These are phyloP conservation scores for Escallonia rubra DNA, from an alignment of 129 eudicot genomes.

Conservation along the genomic window DNA sequence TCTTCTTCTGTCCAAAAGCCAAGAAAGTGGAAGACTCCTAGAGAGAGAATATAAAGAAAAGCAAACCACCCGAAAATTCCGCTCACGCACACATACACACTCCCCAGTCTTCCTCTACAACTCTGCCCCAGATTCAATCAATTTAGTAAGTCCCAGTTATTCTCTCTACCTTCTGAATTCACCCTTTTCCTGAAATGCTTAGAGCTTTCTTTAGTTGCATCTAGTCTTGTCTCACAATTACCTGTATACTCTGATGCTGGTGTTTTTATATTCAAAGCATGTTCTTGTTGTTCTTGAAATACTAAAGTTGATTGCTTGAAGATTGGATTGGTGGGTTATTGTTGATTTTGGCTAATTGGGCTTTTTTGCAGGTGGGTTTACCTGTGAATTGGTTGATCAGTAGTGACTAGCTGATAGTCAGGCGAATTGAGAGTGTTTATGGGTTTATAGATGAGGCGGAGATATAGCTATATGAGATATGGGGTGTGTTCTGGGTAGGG, in stretches of 20 bases:
- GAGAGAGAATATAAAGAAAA: background rate
- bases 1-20: background rate
- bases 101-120: background rate
- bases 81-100: background rate
- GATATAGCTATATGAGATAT: conserved; percentile 11
- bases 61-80: background rate
- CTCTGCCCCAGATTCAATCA: conserved; percentile 3
- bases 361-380: conserved; percentile 6
- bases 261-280: background rate
- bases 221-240: background rate
- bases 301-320: background rate
- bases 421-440: background rate
- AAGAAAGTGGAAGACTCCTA: background rate
- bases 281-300: background rate
- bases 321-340: background rate
- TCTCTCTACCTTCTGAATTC: background rate
- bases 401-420: background rate
- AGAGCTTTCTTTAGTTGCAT: background rate
- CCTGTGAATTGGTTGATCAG: background rate
- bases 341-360: background rate
- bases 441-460: conserved; percentile 12
- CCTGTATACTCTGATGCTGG: background rate
- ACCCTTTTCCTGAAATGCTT: background rate
- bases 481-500: conserved; percentile 39
- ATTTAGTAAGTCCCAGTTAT: background rate